These are phyloP conservation scores for Chloris gayana DNA, from an alignment of 176 grass and related monocot genomes.

Conservation along the genomic window DNA sequence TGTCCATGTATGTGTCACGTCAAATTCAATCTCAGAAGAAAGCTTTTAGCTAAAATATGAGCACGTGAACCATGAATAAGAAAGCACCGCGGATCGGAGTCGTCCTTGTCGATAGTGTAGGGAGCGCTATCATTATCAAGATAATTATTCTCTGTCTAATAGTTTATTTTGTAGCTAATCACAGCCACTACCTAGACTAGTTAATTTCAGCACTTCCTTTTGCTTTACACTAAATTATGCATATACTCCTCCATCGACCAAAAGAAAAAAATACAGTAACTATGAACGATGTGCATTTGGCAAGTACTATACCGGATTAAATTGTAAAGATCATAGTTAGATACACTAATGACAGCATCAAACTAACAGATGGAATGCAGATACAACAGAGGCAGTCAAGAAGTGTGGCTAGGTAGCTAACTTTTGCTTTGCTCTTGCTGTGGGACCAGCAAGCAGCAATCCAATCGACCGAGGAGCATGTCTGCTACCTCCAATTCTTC, in stretches of 20 bases:
- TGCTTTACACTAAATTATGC: neutral
- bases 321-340: neutral
- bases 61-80: constrained; percentile 29
- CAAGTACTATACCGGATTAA: neutral
- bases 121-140: neutral
- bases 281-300: neutral
- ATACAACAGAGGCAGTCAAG: constrained; percentile 16
- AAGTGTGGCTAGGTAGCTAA: neutral
- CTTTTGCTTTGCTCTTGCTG: neutral
- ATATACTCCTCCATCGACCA: neutral
- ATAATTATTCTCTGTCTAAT: neutral
- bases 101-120: neutral
- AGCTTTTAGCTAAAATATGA: neutral
- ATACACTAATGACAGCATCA: neutral
- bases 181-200: neutral
- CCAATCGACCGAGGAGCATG: constrained; percentile 25
- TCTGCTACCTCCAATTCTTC: constrained; percentile 23
- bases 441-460: constrained; percentile 40
- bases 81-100: neutral
- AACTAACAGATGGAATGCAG: neutral
- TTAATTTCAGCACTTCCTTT: neutral
- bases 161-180: neutral
- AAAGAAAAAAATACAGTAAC: neutral
- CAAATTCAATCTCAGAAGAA: neutral
- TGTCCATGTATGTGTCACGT: neutral